These are phyloP conservation scores for Neurospora hispaniola DNA, from an alignment of 495 filamentous ascomycete genomes.

Conservation along the genomic window DNA sequence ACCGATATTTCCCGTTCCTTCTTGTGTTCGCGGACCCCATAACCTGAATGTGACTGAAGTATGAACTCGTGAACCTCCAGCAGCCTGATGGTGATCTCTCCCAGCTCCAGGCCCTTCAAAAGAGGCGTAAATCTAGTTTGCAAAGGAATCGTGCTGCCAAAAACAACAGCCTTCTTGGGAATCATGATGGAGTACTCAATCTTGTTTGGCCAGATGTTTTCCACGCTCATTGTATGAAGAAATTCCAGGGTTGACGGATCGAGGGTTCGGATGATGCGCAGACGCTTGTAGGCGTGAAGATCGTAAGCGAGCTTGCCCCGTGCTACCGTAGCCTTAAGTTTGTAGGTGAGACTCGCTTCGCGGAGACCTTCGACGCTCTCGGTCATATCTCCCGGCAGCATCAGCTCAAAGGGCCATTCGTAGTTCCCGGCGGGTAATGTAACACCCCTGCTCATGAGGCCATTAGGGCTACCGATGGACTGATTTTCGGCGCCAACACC, in stretches of 20 bases:
- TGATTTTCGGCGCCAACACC: conserved; percentile 17
- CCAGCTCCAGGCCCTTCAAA: conserved; percentile 76
- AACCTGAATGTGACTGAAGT: conserved; percentile 36
- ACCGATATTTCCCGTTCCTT: conserved; percentile 49
- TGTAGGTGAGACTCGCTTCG: conserved; percentile 74
- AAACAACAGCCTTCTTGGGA: conserved; percentile 82
- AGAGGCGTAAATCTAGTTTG: conserved; percentile 75
- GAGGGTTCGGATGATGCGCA: conserved; percentile 81
- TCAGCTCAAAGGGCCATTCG: conserved; percentile 79
- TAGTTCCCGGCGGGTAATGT: conserved; percentile 69
- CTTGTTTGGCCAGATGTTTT: conserved; percentile 93
- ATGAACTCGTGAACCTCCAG: conserved; percentile 68
- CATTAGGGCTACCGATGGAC: conserved; percentile 12
- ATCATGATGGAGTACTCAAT: conserved; percentile 83
- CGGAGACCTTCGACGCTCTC: conserved; percentile 84
- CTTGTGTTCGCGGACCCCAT: conserved; percentile 46
- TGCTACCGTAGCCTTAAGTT: conserved; percentile 77
- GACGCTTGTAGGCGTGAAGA: conserved; percentile 61
- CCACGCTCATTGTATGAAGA: conserved; percentile 80
- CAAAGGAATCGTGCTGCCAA: conserved; percentile 70
- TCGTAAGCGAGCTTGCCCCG: conserved; percentile 74
- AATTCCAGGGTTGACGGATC: conserved; percentile 72
- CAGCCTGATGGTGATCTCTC: conserved; percentile 61
- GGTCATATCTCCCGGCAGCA: conserved; percentile 61
- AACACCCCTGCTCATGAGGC: conserved; percentile 33